Base-by-base conservation (phyloP, 495 filamentous ascomycete species). In the Xylaria scruposa region DNA sequence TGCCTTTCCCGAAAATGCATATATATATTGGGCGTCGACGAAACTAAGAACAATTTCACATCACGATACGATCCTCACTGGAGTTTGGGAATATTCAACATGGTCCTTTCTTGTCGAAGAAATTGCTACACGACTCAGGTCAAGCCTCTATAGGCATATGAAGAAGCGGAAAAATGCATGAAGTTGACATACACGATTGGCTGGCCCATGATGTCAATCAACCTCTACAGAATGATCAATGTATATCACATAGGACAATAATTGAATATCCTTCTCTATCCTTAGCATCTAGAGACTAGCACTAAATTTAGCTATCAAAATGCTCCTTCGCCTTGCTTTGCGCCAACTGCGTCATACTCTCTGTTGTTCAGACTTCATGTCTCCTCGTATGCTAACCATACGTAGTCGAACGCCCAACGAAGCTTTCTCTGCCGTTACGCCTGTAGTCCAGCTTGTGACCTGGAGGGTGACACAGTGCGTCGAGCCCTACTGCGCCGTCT, bases 401-500 rank as follows among this genome's bases (percentile, higher is more conserved):
- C 26, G 13, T 4, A 24, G 8, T 54, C 49, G 33, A 56, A 31
- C 65, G 1, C 13, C 12, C 31, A 21, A 8, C 15, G 63, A 67
- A 56, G 65, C 65, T 67, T 56, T 5, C 19, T n/a, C 42, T 44
- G 63, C 46, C 31, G 49, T 36, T 49, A n/a, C 36, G 46, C n/a
- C n/a, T 17, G 49, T 12, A 24, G 49, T 19, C 2, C 0, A 4
- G 21, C 15, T 54, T 54, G 51, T 13, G n/a, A n/a, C 24, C 38
- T 42, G 38, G 15, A 19, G 12, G 6, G 33, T 62, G 17, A 36
- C 36, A 42, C n/a, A 24, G n/a, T 6, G n/a, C 58, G 29, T 46
- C 42, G 29, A 67, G 65, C 47, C 65, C 65, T 67, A 67, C 36
- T 67, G 49, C 36, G 65, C 65, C 65, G 33, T 56, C 49, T 67